phyloP scores from a whole-genome alignment of 2,329 filamentous ascomycete genomes.

The Xylaria sp. region DNA sequence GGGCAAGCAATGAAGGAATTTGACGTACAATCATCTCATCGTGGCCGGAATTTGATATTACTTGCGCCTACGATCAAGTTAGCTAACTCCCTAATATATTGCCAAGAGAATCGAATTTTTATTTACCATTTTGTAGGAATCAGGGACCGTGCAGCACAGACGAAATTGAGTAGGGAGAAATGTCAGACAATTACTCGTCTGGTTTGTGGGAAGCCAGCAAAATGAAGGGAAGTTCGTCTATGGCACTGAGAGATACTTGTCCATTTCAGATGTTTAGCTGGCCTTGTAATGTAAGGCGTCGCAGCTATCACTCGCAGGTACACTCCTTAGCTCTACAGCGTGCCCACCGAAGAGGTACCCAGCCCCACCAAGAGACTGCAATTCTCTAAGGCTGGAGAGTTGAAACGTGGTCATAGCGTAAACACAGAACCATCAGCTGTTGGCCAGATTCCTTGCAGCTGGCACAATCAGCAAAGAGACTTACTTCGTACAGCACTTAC shows the following conservation, averaged over 20 bases:
- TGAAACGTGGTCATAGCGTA: slow-evolving; percentile 25
- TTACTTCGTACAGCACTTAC: too few species aligned
- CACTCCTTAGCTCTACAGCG: background rate
- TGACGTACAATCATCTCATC: slow-evolving; percentile 99
- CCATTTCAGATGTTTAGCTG: slow-evolving; percentile 37
- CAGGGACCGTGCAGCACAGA: slow-evolving; percentile 1
- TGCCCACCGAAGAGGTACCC: background rate
- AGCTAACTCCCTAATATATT: slow-evolving; percentile 25
- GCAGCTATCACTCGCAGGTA: background rate
- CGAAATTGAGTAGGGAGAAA: background rate
- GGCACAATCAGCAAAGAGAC: background rate
- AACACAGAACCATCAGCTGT: background rate
- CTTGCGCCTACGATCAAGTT: slow-evolving; percentile 62
- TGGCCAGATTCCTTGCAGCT: background rate
- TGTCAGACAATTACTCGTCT: background rate
- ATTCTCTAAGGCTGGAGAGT: background rate
- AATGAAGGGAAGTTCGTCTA: slow-evolving; percentile 6
- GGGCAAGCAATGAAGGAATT: slow-evolving; percentile 12
- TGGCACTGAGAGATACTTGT: slow-evolving; percentile 29
- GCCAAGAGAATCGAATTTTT: slow-evolving; percentile 2
- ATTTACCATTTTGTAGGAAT: slow-evolving; percentile 42
- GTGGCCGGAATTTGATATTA: slow-evolving; percentile 87
- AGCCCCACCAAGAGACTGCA: slow-evolving; percentile 9
- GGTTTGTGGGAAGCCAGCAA: slow-evolving; percentile 18
- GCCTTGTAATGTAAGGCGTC: slow-evolving; percentile 31